These are phyloP conservation scores for Penicillium olsonii DNA, from an alignment of 2,329 filamentous ascomycete genomes.

Conservation along the genomic window DNA sequence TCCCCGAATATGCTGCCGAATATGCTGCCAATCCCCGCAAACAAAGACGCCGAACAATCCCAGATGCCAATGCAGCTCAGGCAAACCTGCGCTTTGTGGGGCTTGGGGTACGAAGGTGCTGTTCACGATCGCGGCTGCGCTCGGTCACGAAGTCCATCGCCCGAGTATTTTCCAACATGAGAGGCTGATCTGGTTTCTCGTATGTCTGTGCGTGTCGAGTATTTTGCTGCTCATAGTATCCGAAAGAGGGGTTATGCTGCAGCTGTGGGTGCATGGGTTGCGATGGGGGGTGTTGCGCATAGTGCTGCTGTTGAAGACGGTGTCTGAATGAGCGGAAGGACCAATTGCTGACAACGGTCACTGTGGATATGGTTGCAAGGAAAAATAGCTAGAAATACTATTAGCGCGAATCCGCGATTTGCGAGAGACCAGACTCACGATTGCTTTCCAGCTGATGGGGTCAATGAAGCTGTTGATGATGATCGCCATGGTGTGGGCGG, in stretches of 20 bases:
- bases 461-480: conserved; percentile 95
- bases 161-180: conserved; percentile 34
- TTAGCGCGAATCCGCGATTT: conserved; percentile 16
- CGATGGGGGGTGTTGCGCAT: conserved; percentile 25
- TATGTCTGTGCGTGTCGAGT: conserved; percentile 19
- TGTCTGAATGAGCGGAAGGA: conserved; percentile 58
- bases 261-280: conserved; percentile 26
- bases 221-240: conserved; percentile 26
- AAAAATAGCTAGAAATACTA: conserved; percentile 37
- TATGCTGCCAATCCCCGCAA: conserved; percentile 7
- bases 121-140: conserved; percentile 33
- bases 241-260: conserved; percentile 29
- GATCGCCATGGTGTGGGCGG: conserved; percentile 82
- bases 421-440: conserved; percentile 50
- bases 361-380: conserved; percentile 44
- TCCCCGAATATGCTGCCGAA: not conserved
- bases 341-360: conserved; percentile 60
- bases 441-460: conserved; percentile 81
- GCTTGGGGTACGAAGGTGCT: conserved; percentile 40
- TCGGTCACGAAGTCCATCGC: conserved; percentile 34
- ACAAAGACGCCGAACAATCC: conserved; percentile 6
- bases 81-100: conserved; percentile 35
- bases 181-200: conserved; percentile 28
- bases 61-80: conserved; percentile 7
- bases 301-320: conserved; percentile 34